phyloP scores from a whole-genome alignment of 176 grass and related monocot genomes.

The Oropetium thomaeum region DNA sequence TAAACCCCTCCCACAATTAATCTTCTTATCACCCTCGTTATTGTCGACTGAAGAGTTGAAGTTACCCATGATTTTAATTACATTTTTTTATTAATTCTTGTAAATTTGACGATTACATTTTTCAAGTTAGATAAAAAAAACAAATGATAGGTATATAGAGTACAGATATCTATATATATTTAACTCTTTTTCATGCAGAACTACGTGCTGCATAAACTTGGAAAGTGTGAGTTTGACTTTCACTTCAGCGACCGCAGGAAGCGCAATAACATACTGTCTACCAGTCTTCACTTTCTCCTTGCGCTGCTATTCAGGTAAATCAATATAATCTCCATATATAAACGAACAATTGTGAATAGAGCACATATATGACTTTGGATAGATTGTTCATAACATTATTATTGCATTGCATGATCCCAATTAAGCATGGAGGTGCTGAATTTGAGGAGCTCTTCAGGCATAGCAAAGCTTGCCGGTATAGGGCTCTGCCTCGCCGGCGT shows the following conservation, averaged over 20 bases:
- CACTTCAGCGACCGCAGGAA: conserved; percentile 57
- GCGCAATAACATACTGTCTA: conserved; percentile 41
- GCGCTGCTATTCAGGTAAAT: conserved; percentile 61
- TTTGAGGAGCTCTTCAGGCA: conserved; percentile 39
- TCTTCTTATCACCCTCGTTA: no score
- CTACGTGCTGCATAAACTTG: conserved; percentile 47
- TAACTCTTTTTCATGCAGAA: conserved; percentile 15
- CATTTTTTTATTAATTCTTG: no score
- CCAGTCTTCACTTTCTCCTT: conserved; percentile 66
- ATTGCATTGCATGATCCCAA: neutral
- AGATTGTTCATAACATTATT: neutral
- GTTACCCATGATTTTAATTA: no score
- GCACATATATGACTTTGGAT: neutral
- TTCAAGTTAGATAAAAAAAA: no score
- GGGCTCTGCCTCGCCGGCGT: conserved; percentile 56
- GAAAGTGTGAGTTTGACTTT: conserved; percentile 51
- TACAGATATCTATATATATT: neutral
- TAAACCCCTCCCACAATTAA: no score
- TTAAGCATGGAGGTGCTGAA: conserved; percentile 61
- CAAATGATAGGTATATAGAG: no score
- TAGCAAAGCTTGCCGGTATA: conserved; percentile 46
- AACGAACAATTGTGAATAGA: no score
- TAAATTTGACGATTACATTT: no score
- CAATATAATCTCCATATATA: no score
- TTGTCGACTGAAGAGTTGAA: no score